These are phyloP conservation scores for Aureobasidium sp. DNA, from an alignment of 2,329 filamentous ascomycete genomes.

Conservation along the genomic window DNA sequence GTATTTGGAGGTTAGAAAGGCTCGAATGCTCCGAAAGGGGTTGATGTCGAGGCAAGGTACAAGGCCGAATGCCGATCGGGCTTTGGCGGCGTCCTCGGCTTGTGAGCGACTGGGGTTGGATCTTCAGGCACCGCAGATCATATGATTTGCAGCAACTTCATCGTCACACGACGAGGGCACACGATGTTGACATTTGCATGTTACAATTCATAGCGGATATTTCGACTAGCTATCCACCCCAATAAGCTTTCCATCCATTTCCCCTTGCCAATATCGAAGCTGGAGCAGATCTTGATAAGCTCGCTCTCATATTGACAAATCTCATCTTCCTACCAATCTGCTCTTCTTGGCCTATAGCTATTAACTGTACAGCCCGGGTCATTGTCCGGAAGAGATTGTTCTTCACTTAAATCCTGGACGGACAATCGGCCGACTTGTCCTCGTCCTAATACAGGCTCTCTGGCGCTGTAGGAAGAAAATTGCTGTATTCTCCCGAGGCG, in stretches of 20 bases:
- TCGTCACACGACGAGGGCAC: not conserved
- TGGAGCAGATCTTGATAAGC: not conserved
- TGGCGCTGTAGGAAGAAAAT: not conserved
- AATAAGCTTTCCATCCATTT: not conserved
- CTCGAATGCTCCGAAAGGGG: not conserved
- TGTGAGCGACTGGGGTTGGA: no score
- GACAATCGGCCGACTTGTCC: not conserved
- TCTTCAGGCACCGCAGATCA: no score
- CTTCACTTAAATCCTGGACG: not conserved
- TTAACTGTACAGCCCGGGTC: slow-evolving; percentile 1
- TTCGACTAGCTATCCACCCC: not conserved
- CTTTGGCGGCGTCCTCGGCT: no score
- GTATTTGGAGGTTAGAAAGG: not conserved
- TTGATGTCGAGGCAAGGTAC: no score
- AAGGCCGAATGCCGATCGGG: no score
- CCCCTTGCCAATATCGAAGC: slow-evolving; percentile 3
- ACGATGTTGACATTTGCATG: not conserved
- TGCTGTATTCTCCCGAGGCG: not conserved
- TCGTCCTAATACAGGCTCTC: not conserved
- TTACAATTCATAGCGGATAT: not conserved
- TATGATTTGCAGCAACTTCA: no score
- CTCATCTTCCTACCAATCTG: not conserved
- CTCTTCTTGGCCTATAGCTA: not conserved
- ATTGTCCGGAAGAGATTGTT: not conserved
- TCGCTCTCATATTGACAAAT: slow-evolving; percentile 1